Percentiles rank a stretch among this genome's conserved stretches.
These are phyloP conservation scores for Fraxinus latifolia DNA, from an alignment of 305 asterid species.

Conservation along the genomic window DNA sequence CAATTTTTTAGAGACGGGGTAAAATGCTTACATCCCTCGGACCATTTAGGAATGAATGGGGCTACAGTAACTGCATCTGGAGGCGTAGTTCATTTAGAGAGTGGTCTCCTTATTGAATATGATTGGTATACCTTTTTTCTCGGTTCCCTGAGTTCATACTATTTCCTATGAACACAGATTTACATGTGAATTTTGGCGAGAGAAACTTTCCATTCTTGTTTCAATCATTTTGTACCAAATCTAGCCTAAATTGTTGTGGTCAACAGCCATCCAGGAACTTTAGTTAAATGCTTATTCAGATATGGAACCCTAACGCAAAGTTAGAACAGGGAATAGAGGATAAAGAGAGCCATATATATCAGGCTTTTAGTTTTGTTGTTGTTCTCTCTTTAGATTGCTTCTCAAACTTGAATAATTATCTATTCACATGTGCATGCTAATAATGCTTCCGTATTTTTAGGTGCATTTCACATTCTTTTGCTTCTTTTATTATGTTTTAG, in stretches of 20 bases:
- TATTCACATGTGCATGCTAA: background rate
- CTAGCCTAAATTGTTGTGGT: background rate
- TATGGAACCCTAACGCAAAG: background rate
- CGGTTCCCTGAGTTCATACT: constrained; percentile 21
- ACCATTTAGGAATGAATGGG: constrained; percentile 50
- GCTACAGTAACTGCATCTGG: constrained; percentile 46
- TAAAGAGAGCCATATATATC: background rate
- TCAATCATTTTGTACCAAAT: background rate
- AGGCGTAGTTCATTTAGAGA: constrained; percentile 78
- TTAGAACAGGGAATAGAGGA: background rate
- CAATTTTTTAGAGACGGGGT: constrained; percentile 74
- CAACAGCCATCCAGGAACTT: background rate
- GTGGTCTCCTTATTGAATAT: constrained; percentile 80
- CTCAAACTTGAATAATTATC: constrained; percentile 1
- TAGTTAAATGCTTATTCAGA: background rate
- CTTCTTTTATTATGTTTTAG: background rate
- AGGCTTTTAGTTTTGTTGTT: background rate
- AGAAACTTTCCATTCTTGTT: constrained; percentile 2
- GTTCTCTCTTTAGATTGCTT: background rate
- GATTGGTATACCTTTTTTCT: constrained; percentile 63
- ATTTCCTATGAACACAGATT: constrained; percentile 16
- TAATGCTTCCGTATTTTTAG: background rate
- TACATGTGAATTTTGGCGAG: constrained; percentile 5
- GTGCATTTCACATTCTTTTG: background rate
- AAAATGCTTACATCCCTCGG: constrained; percentile 64